phyloP scores from a whole-genome alignment of 2,329 filamentous ascomycete genomes.

The Stachybotrys chlorohalonatus region DNA sequence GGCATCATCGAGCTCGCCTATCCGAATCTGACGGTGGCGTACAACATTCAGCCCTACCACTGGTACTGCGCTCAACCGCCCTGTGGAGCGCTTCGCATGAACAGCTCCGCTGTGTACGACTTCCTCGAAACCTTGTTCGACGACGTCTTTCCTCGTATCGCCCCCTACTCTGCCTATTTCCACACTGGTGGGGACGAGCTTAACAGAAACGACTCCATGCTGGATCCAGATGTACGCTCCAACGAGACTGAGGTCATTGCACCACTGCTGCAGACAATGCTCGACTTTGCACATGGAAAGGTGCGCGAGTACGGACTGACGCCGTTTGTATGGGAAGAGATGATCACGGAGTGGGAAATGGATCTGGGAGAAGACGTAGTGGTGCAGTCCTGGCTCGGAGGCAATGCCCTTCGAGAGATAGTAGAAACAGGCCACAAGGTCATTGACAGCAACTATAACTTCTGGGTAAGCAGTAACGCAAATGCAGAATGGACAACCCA shows the following conservation, averaged over 20 bases:
- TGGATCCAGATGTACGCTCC: constrained; percentile 64
- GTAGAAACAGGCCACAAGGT: constrained; percentile 58
- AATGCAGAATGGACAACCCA: background rate
- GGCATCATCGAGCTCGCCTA: constrained; percentile 44
- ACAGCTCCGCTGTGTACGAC: constrained; percentile 56
- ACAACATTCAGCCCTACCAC: constrained; percentile 45
- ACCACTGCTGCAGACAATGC: constrained; percentile 69
- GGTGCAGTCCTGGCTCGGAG: constrained; percentile 70
- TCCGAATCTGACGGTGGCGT: constrained; percentile 44
- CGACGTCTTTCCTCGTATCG: constrained; percentile 67
- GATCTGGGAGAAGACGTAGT: constrained; percentile 62
- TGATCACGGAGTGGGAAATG: constrained; percentile 70
- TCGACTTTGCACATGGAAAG: constrained; percentile 60
- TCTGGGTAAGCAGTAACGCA: constrained; percentile 49
- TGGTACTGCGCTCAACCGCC: constrained; percentile 55
- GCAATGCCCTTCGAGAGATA: constrained; percentile 49
- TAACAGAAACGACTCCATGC: constrained; percentile 54
- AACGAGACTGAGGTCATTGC: constrained; percentile 56
- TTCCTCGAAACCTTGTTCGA: constrained; percentile 66
- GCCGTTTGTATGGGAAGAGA: constrained; percentile 84
- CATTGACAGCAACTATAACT: constrained; percentile 68
- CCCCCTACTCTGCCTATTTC: constrained; percentile 64
- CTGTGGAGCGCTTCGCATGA: constrained; percentile 67
- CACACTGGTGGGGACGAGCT: constrained; percentile 86
- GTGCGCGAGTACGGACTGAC: constrained; percentile 55